These are phyloP conservation scores for Nicotiana undulata DNA, from an alignment of 257 asterid genomes.

Conservation along the genomic window DNA sequence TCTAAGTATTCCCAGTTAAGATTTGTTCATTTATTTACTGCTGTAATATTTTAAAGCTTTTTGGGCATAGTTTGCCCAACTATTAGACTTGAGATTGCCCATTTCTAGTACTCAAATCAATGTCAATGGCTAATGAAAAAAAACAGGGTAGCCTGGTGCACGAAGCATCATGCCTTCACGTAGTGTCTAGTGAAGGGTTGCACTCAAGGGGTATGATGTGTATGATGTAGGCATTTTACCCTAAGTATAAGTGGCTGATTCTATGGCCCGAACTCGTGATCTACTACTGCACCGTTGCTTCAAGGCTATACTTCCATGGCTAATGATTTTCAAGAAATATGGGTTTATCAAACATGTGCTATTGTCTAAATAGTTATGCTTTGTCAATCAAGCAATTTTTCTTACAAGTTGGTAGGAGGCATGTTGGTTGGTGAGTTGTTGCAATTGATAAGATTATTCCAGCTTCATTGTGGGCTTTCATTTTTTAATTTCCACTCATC, in stretches of 20 bases:
- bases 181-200: too few species aligned
- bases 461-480: conserved; percentile 4
- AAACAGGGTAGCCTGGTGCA: too few species aligned
- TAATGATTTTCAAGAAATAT: not conserved
- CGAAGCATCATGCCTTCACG: too few species aligned
- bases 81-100: not conserved
- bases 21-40: conserved; percentile 22
- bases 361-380: conserved; percentile 1
- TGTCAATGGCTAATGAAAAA: not conserved
- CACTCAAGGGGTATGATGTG: too few species aligned
- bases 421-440: conserved; percentile 40
- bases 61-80: too few species aligned
- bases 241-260: too few species aligned
- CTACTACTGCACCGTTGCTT: too few species aligned
- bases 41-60: not conserved
- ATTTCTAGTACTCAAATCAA: not conserved
- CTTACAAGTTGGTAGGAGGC: conserved; percentile 46
- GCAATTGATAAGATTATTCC: conserved; percentile 8
- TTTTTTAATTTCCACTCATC: not conserved
- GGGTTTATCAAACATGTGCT: conserved; percentile 12
- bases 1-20: not conserved
- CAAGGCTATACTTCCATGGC: too few species aligned
- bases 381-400: not conserved
- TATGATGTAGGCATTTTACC: too few species aligned
- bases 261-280: too few species aligned